Percentiles rank a stretch among this genome's conserved stretches.
Conservation (phyloP, 495 filamentous ascomycete species). For the Neurospora pannonica region DNA sequence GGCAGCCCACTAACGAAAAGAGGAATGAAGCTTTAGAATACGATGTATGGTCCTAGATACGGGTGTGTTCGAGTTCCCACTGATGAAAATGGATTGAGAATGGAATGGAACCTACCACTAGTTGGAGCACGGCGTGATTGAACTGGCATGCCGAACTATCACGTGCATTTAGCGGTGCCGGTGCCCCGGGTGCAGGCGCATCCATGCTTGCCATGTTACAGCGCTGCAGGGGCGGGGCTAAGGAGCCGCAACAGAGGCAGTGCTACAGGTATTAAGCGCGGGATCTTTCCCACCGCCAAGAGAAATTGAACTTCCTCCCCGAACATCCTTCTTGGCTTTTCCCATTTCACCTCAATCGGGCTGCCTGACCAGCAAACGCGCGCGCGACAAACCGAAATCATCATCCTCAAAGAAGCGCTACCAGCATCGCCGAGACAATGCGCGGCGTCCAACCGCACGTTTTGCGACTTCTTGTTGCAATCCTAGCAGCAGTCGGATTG, state of each 20-base stretch:
- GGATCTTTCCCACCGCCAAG: not conserved
- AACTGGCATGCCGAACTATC: not conserved
- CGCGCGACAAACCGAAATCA: not conserved
- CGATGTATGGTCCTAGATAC: not conserved
- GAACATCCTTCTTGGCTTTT: not conserved
- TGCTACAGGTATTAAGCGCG: not conserved
- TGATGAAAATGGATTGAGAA: not conserved
- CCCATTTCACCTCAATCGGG: not conserved
- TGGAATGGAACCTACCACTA: not conserved
- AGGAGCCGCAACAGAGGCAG: not conserved
- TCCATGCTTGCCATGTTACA: not conserved
- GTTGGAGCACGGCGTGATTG: not conserved
- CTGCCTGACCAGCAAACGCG: not conserved
- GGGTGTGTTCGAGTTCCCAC: not conserved
- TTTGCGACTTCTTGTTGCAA: constrained; percentile 1
- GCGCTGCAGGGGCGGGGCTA: not conserved
- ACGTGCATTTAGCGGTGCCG: not conserved
- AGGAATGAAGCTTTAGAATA: not conserved
- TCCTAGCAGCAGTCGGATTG: constrained; percentile 4
- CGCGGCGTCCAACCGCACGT: constrained; percentile 11
- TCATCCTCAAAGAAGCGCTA: not conserved
- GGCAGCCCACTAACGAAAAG: not conserved
- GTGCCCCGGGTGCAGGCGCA: not conserved
- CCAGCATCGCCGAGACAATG: not conserved
- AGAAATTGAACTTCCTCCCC: not conserved